Evolutionary conservation across 352 stramenopile species (phyloP).

Genomic region (Pythium rishiriense): DNA sequence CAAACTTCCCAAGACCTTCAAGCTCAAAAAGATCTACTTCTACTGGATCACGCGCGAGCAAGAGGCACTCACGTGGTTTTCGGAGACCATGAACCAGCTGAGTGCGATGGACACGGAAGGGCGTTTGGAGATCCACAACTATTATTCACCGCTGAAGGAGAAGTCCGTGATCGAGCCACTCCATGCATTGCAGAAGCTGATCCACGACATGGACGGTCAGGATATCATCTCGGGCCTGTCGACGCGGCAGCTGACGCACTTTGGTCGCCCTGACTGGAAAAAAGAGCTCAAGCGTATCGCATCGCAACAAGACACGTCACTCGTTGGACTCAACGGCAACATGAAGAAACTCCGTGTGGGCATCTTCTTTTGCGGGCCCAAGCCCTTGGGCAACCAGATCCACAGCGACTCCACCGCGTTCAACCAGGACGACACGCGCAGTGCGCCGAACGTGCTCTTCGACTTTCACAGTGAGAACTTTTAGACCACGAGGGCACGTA

Average conservation of each 20-base stretch:
- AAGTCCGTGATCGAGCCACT: conserved; percentile 61
- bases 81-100: conserved; percentile 78
- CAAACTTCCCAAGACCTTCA: conserved; percentile 61
- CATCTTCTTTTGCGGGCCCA: conserved; percentile 79
- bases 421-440: conserved; percentile 48
- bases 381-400: conserved; percentile 55
- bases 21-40: conserved; percentile 80
- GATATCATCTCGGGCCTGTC: conserved; percentile 76
- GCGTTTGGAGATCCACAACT: conserved; percentile 79
- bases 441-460: conserved; percentile 43
- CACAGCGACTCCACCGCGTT: conserved; percentile 57
- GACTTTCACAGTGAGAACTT: conserved; percentile 60
- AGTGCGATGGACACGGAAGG: conserved; percentile 69
- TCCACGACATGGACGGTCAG: conserved; percentile 60
- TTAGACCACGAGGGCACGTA: background rate
- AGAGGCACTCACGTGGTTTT: conserved; percentile 45
- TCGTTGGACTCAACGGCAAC: conserved; percentile 3
- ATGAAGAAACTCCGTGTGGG: conserved; percentile 52
- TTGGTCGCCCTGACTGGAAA: conserved; percentile 77
- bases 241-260: conserved; percentile 77
- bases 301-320: conserved; percentile 4
- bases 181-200: conserved; percentile 72
- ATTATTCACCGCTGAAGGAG: conserved; percentile 74
- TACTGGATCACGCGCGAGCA: conserved; percentile 83
- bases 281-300: conserved; percentile 54